Evolutionary conservation across 2,329 filamentous ascomycete species (phyloP).

Genomic region (Claviceps digitariae): DNA sequence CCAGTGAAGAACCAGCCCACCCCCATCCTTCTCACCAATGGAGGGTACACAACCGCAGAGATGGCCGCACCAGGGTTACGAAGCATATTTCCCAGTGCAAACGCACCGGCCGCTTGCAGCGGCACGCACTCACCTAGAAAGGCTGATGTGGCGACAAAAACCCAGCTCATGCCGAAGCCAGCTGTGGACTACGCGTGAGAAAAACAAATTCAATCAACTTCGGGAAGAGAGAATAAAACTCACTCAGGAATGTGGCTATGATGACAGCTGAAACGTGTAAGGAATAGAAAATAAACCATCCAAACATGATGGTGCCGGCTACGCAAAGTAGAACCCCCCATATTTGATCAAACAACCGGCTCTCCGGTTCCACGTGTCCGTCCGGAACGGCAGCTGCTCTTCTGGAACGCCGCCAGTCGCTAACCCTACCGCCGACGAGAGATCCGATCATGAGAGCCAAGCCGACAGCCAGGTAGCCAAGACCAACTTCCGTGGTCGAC

Average conservation of each 20-base stretch:
- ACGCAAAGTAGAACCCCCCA: conserved; percentile 24
- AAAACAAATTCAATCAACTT: too few species aligned
- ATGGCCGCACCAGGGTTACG: conserved; percentile 26
- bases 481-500: conserved; percentile 20
- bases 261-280: conserved; percentile 17
- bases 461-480: conserved; percentile 19
- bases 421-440: conserved; percentile 22
- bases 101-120: conserved; percentile 24
- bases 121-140: conserved; percentile 27
- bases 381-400: conserved; percentile 7
- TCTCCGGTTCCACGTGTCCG: conserved; percentile 20
- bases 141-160: conserved; percentile 27
- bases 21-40: conserved; percentile 20
- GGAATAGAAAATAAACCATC: conserved; percentile 22
- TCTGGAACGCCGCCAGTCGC: conserved; percentile 20
- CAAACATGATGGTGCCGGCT: conserved; percentile 25
- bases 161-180: conserved; percentile 25
- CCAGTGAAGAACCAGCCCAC: conserved; percentile 27
- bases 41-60: conserved; percentile 21
- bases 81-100: conserved; percentile 26
- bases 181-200: conserved; percentile 7
- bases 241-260: conserved; percentile 17
- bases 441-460: conserved; percentile 19
- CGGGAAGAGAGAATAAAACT: conserved; percentile 2
- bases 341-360: conserved; percentile 24